Percentiles rank a stretch among this genome's conserved stretches.
Evolutionary conservation across 768 basidiomycete species (phyloP).

Genomic region (Astraeus odoratus): DNA sequence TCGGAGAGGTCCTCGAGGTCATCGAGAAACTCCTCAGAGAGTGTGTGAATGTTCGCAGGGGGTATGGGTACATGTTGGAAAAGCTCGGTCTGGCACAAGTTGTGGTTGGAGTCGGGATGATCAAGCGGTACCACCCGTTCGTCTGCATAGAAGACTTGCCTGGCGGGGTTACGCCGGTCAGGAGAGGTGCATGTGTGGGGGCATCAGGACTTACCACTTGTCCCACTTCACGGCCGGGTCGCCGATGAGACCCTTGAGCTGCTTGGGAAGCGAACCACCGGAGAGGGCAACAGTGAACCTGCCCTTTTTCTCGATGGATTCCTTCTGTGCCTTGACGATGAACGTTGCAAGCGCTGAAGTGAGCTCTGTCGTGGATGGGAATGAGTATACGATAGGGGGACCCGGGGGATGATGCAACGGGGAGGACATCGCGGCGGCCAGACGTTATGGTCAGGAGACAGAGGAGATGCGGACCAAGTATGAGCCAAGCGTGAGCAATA

Average conservation of each 20-base stretch:
- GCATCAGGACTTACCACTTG: slow-evolving; percentile 61
- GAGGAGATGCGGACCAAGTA: neutral
- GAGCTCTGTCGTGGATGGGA: slow-evolving; percentile 50
- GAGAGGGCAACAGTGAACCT: slow-evolving; percentile 91
- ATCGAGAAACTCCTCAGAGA: slow-evolving; percentile 61
- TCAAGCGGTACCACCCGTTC: slow-evolving; percentile 93
- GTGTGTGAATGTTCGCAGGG: slow-evolving; percentile 66
- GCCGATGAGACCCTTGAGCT: slow-evolving; percentile 64
- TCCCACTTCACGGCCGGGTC: slow-evolving; percentile 78
- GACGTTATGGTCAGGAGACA: slow-evolving; percentile 14
- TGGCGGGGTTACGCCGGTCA: slow-evolving; percentile 26
- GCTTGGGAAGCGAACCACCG: slow-evolving; percentile 84
- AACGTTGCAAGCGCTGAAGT: slow-evolving; percentile 68
- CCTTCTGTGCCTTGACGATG: slow-evolving; percentile 80
- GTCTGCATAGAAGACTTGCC: slow-evolving; percentile 98
- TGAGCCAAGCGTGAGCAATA: too few relatives aligned
- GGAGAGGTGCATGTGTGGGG: neutral
- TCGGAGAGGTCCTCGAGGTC: slow-evolving; percentile 79
- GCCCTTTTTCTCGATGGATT: slow-evolving; percentile 83
- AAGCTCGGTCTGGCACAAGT: slow-evolving; percentile 62
- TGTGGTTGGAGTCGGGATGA: slow-evolving; percentile 89
- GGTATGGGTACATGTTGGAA: slow-evolving; percentile 83
- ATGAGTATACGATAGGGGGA: slow-evolving; percentile 67
- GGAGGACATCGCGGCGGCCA: too few relatives aligned
- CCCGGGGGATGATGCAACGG: slow-evolving; percentile 51